Conservation (phyloP, 495 filamentous ascomycete species). For the Chaetomium tenue region DNA sequence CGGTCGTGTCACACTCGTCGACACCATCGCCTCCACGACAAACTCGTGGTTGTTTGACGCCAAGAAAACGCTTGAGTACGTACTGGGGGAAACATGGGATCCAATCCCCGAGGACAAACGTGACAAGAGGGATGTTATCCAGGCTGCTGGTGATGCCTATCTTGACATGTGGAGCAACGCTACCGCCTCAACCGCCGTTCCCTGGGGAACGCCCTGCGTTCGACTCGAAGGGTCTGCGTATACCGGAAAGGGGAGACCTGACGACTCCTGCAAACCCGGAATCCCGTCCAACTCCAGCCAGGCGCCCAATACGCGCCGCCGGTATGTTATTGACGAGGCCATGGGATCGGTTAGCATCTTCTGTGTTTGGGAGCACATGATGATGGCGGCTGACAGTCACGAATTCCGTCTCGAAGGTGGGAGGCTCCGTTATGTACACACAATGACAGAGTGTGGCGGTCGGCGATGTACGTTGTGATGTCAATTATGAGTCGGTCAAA, state of each 20-base stretch:
- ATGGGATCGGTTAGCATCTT: slow-evolving; percentile 42
- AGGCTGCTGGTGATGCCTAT: slow-evolving; percentile 43
- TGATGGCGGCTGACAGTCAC: slow-evolving; percentile 43
- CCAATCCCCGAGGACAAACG: slow-evolving; percentile 36
- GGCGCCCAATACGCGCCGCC: slow-evolving; percentile 39
- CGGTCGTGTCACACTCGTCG: slow-evolving; percentile 36
- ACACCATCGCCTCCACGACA: slow-evolving; percentile 41
- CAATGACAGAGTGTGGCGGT: slow-evolving; percentile 36
- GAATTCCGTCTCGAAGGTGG: slow-evolving; percentile 46
- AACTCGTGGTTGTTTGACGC: slow-evolving; percentile 47
- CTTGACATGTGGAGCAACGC: slow-evolving; percentile 43
- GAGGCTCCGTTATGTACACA: slow-evolving; percentile 45
- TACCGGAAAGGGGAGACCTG: slow-evolving; percentile 37
- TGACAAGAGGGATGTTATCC: slow-evolving; percentile 32
- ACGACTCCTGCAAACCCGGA: slow-evolving; percentile 42
- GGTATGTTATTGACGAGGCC: slow-evolving; percentile 43
- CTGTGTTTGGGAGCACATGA: slow-evolving; percentile 45
- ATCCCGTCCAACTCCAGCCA: slow-evolving; percentile 42
- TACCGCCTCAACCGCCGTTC: slow-evolving; percentile 36
- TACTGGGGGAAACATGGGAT: slow-evolving; percentile 40
- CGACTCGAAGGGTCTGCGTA: slow-evolving; percentile 43
- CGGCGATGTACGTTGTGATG: neutral
- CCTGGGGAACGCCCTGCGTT: slow-evolving; percentile 44
- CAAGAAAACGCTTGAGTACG: slow-evolving; percentile 39
- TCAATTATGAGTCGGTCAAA: too few species aligned